Evolutionary conservation across 148 eudicot genomes (phyloP).

Genomic region (Camellia lanceoleosa): DNA sequence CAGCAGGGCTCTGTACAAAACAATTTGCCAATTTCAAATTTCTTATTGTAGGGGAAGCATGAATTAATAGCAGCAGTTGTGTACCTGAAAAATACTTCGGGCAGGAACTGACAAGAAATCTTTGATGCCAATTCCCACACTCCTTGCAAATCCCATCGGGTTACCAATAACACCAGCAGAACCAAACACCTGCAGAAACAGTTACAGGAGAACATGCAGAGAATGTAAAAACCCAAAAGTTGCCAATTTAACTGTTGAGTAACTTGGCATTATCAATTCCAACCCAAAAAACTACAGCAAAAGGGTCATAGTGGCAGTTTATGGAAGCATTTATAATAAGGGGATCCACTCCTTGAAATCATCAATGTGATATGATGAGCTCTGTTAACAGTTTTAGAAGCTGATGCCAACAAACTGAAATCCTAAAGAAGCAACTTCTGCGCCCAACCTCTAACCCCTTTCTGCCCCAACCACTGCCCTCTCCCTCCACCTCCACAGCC

Average conservation of each 20-base stretch:
- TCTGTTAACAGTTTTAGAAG: background rate
- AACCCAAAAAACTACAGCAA: conserved; percentile 1
- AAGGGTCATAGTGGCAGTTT: background rate
- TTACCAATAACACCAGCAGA: conserved; percentile 98
- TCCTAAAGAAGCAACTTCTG: background rate
- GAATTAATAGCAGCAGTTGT: background rate
- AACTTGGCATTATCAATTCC: conserved; percentile 11
- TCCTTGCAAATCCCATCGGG: conserved; percentile 97
- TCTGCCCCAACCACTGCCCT: too few relatives aligned
- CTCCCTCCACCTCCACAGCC: too few relatives aligned
- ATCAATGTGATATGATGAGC: background rate
- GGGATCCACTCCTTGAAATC: conserved; percentile 1
- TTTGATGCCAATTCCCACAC: conserved; percentile 80
- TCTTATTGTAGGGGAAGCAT: background rate
- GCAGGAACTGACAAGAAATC: conserved; percentile 94
- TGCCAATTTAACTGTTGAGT: background rate
- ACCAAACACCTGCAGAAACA: conserved; percentile 78
- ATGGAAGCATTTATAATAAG: background rate
- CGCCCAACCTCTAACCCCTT: too few relatives aligned
- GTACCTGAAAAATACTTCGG: conserved; percentile 71
- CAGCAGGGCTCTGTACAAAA: conserved; percentile 75
- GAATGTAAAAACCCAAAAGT: background rate
- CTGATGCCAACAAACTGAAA: too few relatives aligned
- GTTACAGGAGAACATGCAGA: background rate
- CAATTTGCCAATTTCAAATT: conserved; percentile 5